Evolutionary conservation across 2,329 filamentous ascomycete genomes (phyloP).

Genomic region (Pseudopyrenochaeta lycopersici): DNA sequence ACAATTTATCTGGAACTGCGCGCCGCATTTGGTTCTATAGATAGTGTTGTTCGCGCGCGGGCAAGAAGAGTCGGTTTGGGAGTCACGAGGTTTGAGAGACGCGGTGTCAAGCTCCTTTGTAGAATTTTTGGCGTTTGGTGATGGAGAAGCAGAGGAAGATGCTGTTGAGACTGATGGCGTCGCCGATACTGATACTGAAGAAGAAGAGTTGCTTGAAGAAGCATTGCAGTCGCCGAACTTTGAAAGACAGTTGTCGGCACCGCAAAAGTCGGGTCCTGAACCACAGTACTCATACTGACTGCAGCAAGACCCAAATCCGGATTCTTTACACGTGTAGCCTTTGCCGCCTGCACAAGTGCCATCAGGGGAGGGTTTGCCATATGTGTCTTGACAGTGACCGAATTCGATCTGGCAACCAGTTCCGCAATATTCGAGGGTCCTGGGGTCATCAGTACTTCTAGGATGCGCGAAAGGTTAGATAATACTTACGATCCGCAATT

Average conservation of each 20-base stretch:
- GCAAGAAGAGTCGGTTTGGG: too few relatives aligned
- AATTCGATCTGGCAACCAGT: conserved; percentile 28
- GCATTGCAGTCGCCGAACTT: conserved; percentile 17
- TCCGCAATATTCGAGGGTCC: conserved; percentile 26
- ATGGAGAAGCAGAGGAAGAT: too few relatives aligned
- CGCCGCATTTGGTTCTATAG: too few relatives aligned
- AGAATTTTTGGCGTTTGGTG: too few relatives aligned
- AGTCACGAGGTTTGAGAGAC: too few relatives aligned
- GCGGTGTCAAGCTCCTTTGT: too few relatives aligned
- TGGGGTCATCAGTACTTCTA: neutral
- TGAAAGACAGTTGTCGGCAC: conserved; percentile 12
- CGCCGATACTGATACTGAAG: neutral
- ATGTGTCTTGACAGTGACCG: conserved; percentile 28
- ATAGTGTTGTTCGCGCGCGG: too few relatives aligned
- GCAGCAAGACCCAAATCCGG: conserved; percentile 30
- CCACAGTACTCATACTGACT: conserved; percentile 34
- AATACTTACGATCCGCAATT: too few relatives aligned
- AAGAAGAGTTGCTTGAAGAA: neutral
- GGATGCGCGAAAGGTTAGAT: too few relatives aligned
- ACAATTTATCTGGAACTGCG: too few relatives aligned
- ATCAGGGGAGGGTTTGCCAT: conserved; percentile 23
- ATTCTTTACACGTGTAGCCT: conserved; percentile 33
- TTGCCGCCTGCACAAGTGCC: conserved; percentile 29
- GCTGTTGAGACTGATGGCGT: too few relatives aligned
- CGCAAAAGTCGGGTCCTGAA: conserved; percentile 20